These are phyloP conservation scores for Eustoma russellianum DNA, from an alignment of 257 asterid species.

Conservation along the genomic window DNA sequence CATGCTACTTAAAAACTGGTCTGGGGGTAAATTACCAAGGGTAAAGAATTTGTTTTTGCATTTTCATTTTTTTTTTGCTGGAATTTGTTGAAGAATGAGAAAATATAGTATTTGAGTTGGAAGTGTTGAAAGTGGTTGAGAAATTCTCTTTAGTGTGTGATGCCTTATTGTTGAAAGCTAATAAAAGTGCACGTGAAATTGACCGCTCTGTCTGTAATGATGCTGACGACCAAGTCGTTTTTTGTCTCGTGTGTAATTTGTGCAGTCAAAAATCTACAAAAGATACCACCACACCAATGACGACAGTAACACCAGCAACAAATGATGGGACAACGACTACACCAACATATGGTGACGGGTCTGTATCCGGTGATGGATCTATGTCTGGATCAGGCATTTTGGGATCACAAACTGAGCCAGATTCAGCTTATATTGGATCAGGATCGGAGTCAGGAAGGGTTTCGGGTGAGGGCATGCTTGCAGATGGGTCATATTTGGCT, in stretches of 20 bases:
- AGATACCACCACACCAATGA: conserved; percentile 51
- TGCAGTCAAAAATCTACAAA: conserved; percentile 85
- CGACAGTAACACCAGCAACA: conserved; percentile 11
- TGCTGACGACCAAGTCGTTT: not conserved
- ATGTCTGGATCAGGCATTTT: too few species aligned
- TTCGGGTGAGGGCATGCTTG: conserved; percentile 30
- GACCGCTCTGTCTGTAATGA: not conserved
- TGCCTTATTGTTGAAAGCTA: too few species aligned
- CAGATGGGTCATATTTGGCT: conserved; percentile 82
- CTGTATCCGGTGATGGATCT: conserved; percentile 18
- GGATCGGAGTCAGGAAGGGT: conserved; percentile 11
- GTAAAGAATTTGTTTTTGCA: too few species aligned
- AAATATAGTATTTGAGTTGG: too few species aligned
- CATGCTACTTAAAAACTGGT: not conserved
- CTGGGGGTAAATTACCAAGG: too few species aligned
- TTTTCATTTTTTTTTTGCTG: too few species aligned
- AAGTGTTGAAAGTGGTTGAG: too few species aligned
- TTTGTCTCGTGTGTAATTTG: not conserved
- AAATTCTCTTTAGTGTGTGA: too few species aligned
- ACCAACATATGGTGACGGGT: not conserved
- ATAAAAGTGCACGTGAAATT: not conserved
- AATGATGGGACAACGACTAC: too few species aligned
- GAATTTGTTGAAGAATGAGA: too few species aligned
- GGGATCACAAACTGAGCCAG: fast-evolving
- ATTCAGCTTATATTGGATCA: too few species aligned